Percentiles rank a stretch among this genome's conserved stretches.
phyloP scores from a whole-genome alignment of 805 yeast species.

The Nadsonia fulvescens region DNA sequence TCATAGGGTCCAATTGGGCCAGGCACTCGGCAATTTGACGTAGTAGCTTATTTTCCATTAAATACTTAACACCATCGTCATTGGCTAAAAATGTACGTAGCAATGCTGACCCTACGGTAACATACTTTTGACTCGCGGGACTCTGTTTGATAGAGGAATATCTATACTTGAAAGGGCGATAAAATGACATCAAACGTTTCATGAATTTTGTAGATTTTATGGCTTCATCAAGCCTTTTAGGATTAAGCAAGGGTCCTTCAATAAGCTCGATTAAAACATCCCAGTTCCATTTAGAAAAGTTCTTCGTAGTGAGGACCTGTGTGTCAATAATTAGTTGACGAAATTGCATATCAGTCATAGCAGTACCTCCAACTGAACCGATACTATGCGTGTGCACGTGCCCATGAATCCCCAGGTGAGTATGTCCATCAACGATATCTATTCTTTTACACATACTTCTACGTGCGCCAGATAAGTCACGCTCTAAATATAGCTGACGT shows the following conservation, averaged over 20 bases:
- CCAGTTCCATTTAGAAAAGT: slow-evolving; percentile 81
- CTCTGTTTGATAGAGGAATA: slow-evolving; percentile 39
- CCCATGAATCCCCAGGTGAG: no score
- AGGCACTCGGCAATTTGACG: slow-evolving; percentile 82
- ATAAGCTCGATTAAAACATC: slow-evolving; percentile 48
- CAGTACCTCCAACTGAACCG: no score
- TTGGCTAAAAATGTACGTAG: slow-evolving; percentile 45
- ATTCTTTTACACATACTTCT: no score
- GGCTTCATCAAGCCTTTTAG: slow-evolving; percentile 58
- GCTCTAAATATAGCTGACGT: slow-evolving; percentile 8
- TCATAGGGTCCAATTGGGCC: slow-evolving; percentile 66
- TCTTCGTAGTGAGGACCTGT: slow-evolving; percentile 59
- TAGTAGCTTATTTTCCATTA: slow-evolving; percentile 55
- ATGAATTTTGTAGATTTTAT: slow-evolving; percentile 59
- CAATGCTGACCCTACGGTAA: slow-evolving; percentile 59
- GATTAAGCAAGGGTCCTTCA: slow-evolving; percentile 65
- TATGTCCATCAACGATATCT: no score
- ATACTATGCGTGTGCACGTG: no score
- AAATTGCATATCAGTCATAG: slow-evolving; percentile 48
- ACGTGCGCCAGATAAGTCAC: no score
- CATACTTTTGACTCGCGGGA: slow-evolving; percentile 35
- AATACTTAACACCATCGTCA: slow-evolving; percentile 46
- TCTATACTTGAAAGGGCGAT: slow-evolving; percentile 77
- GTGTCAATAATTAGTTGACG: slow-evolving; percentile 49
- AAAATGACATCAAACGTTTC: slow-evolving; percentile 70